Evolutionary conservation across 495 filamentous ascomycete species (phyloP), one percentile per base, ranked within the genome.

Genomic region (Penicillium goetzii): DNA sequence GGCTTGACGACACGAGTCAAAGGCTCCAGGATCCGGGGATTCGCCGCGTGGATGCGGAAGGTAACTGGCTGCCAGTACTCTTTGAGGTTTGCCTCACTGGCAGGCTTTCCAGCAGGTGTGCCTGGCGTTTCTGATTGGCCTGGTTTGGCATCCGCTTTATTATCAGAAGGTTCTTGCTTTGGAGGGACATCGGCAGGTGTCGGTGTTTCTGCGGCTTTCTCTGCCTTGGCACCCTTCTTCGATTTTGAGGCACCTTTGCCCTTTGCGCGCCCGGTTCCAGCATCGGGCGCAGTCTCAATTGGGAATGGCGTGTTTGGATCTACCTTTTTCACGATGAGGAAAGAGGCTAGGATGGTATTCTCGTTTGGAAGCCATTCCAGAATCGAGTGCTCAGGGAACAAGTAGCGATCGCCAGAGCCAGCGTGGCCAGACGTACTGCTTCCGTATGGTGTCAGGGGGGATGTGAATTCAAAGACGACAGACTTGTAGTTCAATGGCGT

Each of bases 1-100:
- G 91, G 90, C 47, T 88, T 89, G 23, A 96, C 90, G n/a, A 92
- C 88, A 17, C 86, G 86, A 36, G 83, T 79, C n/a, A 97, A 73
- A n/a, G 86, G 83, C 50, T 93, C 89, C 7, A 96, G 83, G 41
- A 89, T 80, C 60, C 85, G 83, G 10, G 85, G 80, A 51, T 85
- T 83, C 19, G 82, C 77, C 21, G 88, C 82, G 63, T 85, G 84
- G 49, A 96, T 82, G 51, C 91, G 87, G 58, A 96, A 86, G 0
- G 95, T 97, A 32, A 97, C 81, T 3, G 94, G 92, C 67, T 97
- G 92, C 73, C 96, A 97, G 76, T 95, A 96, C 62, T 93, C 92
- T 59, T 83, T 75, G 72, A 82, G 61, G 58, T 80, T 78, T 28
- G 63, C 65, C 12, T 67, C 66, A 1, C 61, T 68, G 14, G 21